A percentile compares a stretch with the other conserved stretches of the same genome.
These are phyloP conservation scores for Chlamydomonas sphaeroides DNA, from an alignment of 139 green algal species.

Conservation along the genomic window DNA sequence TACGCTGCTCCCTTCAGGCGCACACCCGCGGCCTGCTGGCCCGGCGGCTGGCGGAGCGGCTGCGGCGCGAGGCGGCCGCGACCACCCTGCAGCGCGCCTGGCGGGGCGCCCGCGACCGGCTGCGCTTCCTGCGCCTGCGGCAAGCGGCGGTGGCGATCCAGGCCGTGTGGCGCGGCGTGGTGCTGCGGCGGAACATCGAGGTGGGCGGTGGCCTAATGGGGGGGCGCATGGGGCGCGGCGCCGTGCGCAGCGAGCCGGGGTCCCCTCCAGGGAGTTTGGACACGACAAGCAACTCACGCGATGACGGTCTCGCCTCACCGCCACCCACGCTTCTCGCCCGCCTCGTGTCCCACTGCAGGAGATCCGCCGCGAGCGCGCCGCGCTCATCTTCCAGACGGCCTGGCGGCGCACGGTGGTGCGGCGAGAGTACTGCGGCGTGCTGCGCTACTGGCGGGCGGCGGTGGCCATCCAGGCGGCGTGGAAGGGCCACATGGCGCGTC, in stretches of 20 bases:
- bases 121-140: background rate
- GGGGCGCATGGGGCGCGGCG: too few relatives aligned
- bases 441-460: slow-evolving; percentile 25
- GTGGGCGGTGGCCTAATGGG: too few relatives aligned
- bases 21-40: slow-evolving; percentile 49
- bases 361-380: slow-evolving; percentile 11
- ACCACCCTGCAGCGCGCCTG: slow-evolving; percentile 23
- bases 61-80: slow-evolving; percentile 26
- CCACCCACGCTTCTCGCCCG: too few relatives aligned
- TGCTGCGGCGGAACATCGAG: slow-evolving; percentile 42
- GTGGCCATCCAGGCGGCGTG: slow-evolving; percentile 14
- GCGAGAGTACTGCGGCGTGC: slow-evolving; percentile 4
- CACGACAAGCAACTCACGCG: too few relatives aligned
- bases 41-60: slow-evolving; percentile 35
- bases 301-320: too few relatives aligned
- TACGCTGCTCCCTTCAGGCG: slow-evolving; percentile 48
- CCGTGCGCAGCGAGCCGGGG: too few relatives aligned
- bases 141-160: slow-evolving; percentile 44
- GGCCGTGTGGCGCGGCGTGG: slow-evolving; percentile 62
- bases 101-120: background rate
- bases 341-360: background rate
- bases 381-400: slow-evolving; percentile 19
- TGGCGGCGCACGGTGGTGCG: slow-evolving; percentile 24
- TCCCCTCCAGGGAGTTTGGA: too few relatives aligned
- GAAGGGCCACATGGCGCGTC: background rate